Percentiles rank a stretch among this genome's conserved stretches.
phyloP scores from a whole-genome alignment of 2,329 filamentous ascomycete species.

The Basipetospora chlamydospora region DNA sequence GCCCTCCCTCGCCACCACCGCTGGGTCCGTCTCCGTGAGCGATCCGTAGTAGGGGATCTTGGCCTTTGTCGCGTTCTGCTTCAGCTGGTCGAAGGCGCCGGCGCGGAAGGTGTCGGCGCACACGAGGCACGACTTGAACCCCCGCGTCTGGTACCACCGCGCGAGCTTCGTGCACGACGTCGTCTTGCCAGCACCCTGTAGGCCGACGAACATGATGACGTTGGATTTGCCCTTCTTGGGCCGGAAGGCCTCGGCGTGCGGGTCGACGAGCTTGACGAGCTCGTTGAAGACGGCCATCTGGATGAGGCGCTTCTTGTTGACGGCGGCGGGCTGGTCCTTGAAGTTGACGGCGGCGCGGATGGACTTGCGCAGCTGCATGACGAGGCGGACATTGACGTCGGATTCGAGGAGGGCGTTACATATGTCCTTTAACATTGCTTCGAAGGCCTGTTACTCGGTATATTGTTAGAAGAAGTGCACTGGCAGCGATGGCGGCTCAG shows the following conservation, averaged over 20 bases:
- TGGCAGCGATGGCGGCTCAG: too few species aligned
- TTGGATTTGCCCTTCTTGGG: slow-evolving; percentile 93
- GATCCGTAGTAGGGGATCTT: slow-evolving; percentile 99
- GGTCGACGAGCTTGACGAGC: slow-evolving; percentile 87
- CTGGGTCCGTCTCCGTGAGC: slow-evolving; percentile 89
- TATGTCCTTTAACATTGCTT: slow-evolving; percentile 97
- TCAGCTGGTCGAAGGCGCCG: slow-evolving; percentile 94
- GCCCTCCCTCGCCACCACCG: slow-evolving; percentile 83
- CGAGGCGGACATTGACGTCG: slow-evolving; percentile 92
- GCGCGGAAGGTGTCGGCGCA: slow-evolving; percentile 98
- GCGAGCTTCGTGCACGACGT: slow-evolving; percentile 97
- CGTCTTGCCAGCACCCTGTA: slow-evolving; percentile 95
- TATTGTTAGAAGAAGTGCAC: too few species aligned
- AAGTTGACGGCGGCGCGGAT: slow-evolving; percentile 89
- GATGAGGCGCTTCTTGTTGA: slow-evolving; percentile 97
- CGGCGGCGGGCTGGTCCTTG: slow-evolving; percentile 75
- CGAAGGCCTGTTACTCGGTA: slow-evolving; percentile 59
- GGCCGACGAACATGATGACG: slow-evolving; percentile 98
- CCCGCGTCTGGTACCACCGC: slow-evolving; percentile 82
- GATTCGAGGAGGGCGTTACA: slow-evolving; percentile 89
- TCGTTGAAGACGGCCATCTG: slow-evolving; percentile 97
- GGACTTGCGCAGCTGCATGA: slow-evolving; percentile 79
- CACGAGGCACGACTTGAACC: slow-evolving; percentile 84
- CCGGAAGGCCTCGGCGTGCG: slow-evolving; percentile 88
- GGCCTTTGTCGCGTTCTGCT: slow-evolving; percentile 97